These are phyloP conservation scores for Thermochaetoides thermophila DNA, from an alignment of 495 filamentous ascomycete genomes.

Conservation along the genomic window DNA sequence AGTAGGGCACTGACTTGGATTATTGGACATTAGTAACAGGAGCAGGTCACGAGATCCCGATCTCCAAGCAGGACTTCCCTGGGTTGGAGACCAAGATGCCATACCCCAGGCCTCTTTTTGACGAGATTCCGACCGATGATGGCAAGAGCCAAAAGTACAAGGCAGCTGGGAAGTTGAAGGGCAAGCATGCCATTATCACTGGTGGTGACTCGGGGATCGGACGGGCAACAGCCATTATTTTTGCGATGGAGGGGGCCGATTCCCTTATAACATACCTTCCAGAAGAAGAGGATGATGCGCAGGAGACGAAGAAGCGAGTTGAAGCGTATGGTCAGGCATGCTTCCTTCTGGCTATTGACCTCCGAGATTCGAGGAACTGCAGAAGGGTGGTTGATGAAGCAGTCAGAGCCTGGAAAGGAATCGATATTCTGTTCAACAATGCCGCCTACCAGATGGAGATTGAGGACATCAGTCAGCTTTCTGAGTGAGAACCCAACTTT, in stretches of 20 bases:
- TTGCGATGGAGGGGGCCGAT: constrained; percentile 71
- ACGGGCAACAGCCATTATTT: constrained; percentile 61
- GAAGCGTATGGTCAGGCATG: constrained; percentile 49
- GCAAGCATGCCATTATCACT: constrained; percentile 66
- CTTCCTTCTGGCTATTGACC: constrained; percentile 43
- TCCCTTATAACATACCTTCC: constrained; percentile 61
- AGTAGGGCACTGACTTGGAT: constrained; percentile 1
- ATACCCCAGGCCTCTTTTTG: constrained; percentile 44
- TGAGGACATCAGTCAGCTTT: constrained; percentile 53
- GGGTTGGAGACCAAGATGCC: constrained; percentile 53
- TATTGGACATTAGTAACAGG: background rate
- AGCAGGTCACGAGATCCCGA: constrained; percentile 51
- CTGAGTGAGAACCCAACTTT: constrained; percentile 39
- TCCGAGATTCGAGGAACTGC: constrained; percentile 51
- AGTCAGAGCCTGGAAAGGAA: constrained; percentile 44
- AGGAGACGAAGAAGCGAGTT: constrained; percentile 55
- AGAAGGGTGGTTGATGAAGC: constrained; percentile 53
- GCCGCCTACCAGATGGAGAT: constrained; percentile 63
- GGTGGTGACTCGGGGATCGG: constrained; percentile 77
- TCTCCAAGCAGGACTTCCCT: constrained; percentile 53
- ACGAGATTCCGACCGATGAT: constrained; percentile 53
- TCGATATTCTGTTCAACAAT: constrained; percentile 75
- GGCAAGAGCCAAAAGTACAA: constrained; percentile 62
- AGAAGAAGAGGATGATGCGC: constrained; percentile 62
- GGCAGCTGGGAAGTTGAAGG: constrained; percentile 61